A percentile compares a stretch with the other conserved stretches of the same genome.
These are phyloP conservation scores for Betula pendula DNA, from an alignment of 306 rosid species.

Conservation along the genomic window DNA sequence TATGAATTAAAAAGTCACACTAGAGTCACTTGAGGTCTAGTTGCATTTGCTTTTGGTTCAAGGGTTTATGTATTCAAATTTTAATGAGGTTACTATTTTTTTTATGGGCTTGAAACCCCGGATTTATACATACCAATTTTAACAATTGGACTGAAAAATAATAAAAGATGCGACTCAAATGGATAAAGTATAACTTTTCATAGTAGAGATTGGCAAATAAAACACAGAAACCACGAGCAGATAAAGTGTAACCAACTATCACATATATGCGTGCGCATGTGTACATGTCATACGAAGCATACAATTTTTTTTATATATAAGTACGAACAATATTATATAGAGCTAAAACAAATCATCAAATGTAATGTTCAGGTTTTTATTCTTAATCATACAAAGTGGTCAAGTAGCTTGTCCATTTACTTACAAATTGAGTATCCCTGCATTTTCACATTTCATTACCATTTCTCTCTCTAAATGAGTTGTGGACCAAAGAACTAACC, in stretches of 20 bases:
- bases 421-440: too few relatives aligned
- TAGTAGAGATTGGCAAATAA: background rate
- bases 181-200: background rate
- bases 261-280: background rate
- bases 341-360: background rate
- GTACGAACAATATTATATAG: too few relatives aligned
- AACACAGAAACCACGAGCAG: background rate
- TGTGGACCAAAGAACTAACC: too few relatives aligned
- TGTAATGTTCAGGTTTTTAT: background rate
- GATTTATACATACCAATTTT: too few relatives aligned
- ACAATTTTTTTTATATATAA: too few relatives aligned
- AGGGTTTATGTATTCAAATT: background rate
- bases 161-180: background rate
- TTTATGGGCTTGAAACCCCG: too few relatives aligned
- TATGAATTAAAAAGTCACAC: background rate
- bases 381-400: too few relatives aligned
- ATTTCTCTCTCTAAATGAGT: too few relatives aligned
- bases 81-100: background rate
- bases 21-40: background rate
- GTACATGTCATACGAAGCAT: background rate
- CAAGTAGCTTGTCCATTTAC: too few relatives aligned
- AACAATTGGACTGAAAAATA: too few relatives aligned
- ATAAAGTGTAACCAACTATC: too few relatives aligned
- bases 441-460: too few relatives aligned
- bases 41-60: background rate